These are phyloP conservation scores for Teunomyces gatunensis DNA, from an alignment of 805 yeast genomes.

Conservation along the genomic window DNA sequence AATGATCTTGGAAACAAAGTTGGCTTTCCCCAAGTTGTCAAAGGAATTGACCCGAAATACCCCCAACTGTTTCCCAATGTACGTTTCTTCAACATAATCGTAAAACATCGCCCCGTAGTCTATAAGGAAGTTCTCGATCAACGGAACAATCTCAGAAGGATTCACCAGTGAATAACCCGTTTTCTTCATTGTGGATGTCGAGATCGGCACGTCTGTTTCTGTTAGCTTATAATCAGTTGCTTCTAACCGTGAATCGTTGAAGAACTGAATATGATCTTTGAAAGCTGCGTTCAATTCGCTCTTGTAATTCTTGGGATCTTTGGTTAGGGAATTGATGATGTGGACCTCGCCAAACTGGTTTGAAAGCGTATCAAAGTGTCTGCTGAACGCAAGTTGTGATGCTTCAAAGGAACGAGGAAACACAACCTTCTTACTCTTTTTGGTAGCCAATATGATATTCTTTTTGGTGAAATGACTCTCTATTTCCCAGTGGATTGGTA, in stretches of 20 bases:
- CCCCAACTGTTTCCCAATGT: constrained; percentile 50
- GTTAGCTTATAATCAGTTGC: constrained; percentile 18
- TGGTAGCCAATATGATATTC: constrained; percentile 23
- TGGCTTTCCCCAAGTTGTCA: constrained; percentile 50
- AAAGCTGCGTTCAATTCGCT: constrained; percentile 44
- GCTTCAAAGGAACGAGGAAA: constrained; percentile 55
- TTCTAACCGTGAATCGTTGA: constrained; percentile 18
- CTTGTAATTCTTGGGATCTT: constrained; percentile 39
- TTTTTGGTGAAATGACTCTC: constrained; percentile 41
- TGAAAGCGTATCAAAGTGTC: constrained; percentile 49
- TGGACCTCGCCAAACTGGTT: constrained; percentile 50
- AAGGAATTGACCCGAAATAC: constrained; percentile 50
- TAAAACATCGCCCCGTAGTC: constrained; percentile 47
- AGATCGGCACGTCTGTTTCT: constrained; percentile 29
- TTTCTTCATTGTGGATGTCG: constrained; percentile 32
- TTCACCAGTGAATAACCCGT: constrained; percentile 32
- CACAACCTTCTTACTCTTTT: constrained; percentile 38
- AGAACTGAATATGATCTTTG: constrained; percentile 33
- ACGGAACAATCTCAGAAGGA: constrained; percentile 30
- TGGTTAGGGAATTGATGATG: constrained; percentile 48
- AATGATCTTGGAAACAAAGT: constrained; percentile 44
- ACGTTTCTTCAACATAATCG: constrained; percentile 32
- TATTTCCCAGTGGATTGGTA: constrained; percentile 54
- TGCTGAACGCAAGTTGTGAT: constrained; percentile 48
- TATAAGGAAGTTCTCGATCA: constrained; percentile 32